Base-by-base conservation (phyloP, 1,284 basidiomycete species). In the Pterulicium gracile region DNA sequence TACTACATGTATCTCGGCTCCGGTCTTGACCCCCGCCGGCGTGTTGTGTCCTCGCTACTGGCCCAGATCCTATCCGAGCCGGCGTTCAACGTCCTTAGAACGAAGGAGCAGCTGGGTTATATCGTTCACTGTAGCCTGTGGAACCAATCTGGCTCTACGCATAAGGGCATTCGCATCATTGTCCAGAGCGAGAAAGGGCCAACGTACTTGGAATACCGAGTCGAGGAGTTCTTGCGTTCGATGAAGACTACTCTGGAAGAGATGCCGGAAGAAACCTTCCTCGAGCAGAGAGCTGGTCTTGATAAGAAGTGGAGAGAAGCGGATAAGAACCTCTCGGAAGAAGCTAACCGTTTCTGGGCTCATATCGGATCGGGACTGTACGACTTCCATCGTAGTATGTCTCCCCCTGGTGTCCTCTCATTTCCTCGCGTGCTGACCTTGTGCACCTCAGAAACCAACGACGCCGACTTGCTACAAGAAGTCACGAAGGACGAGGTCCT, bases 21-120 rank as follows among this genome's bases (percentile, higher is more conserved):
- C 21, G 59, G 75, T 34, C 65, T 63, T 2, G 71, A 86, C 53
- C 66, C 73, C 24, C 72, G 63, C n/a, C 62, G 70, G 12, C 75
- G 82, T 17, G 79, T 84, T 21, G 68, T 69, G 1, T 69, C 77
- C 42, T 64, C 74, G 4, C 69, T 90, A 24, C 70, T 88, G 24
- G 73, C 74, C 0, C 91, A 92, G 56, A 85, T 96, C 50, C 69
- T 91, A 24, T 69, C 74, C 7, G 96, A 98, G 58, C 94, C 95
- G 0, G 77, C 85, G n/a, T 99, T 98, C 66, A 86, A 96, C 58
- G 70, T 85, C 27, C 75, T 99, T 35, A 82, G 96, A n/a, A 98
- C 95, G 2, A 84, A 93, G 61, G 92, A 98, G 61, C 96, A 98
- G 63, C 75, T 99, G 0, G 96, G 96, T 10, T 98, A 99, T 61